These are phyloP conservation scores for Xylariaceae sp. DNA, from an alignment of 2,329 filamentous ascomycete species.

Conservation along the genomic window DNA sequence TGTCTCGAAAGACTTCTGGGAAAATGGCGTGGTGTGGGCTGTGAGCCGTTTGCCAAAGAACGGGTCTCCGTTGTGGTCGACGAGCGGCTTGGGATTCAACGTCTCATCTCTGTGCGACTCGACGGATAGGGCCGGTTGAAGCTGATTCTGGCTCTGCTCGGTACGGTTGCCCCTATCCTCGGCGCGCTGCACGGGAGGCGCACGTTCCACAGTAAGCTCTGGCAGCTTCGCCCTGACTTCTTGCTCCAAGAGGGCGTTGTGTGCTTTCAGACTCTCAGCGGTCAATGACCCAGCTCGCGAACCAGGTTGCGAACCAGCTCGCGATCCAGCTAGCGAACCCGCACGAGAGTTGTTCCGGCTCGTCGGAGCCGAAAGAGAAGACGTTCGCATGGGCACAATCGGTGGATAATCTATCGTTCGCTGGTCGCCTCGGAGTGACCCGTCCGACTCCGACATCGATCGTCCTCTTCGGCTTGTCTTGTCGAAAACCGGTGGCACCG, in stretches of 20 bases:
- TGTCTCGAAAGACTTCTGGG: conserved; percentile 53
- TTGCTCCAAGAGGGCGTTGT: conserved; percentile 34
- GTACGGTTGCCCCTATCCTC: conserved; percentile 20
- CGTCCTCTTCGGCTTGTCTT: conserved; percentile 32
- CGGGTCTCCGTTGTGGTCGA: conserved; percentile 47
- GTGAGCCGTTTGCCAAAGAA: conserved; percentile 46
- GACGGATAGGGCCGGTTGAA: conserved; percentile 24
- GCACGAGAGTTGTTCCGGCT: conserved; percentile 41
- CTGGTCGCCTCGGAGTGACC: conserved; percentile 35
- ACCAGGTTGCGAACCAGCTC: too few species aligned
- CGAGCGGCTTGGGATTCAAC: conserved; percentile 28
- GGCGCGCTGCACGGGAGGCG: conserved; percentile 14
- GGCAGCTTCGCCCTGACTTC: conserved; percentile 19
- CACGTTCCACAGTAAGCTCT: conserved; percentile 21
- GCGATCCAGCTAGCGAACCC: conserved; percentile 35
- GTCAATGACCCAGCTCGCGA: conserved; percentile 43
- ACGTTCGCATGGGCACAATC: conserved; percentile 46
- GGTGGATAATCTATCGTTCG: conserved; percentile 56
- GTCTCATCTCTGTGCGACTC: conserved; percentile 27
- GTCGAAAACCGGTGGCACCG: conserved; percentile 35
- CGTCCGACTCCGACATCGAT: conserved; percentile 40
- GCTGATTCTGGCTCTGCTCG: conserved; percentile 19
- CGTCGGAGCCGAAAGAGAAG: conserved; percentile 55
- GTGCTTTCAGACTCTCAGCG: conserved; percentile 49
- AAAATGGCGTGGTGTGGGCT: conserved; percentile 55